Evolutionary conservation across 164 flowering plant species (phyloP), one percentile per base, ranked within the genome.

Genomic region (Sedum album): DNA sequence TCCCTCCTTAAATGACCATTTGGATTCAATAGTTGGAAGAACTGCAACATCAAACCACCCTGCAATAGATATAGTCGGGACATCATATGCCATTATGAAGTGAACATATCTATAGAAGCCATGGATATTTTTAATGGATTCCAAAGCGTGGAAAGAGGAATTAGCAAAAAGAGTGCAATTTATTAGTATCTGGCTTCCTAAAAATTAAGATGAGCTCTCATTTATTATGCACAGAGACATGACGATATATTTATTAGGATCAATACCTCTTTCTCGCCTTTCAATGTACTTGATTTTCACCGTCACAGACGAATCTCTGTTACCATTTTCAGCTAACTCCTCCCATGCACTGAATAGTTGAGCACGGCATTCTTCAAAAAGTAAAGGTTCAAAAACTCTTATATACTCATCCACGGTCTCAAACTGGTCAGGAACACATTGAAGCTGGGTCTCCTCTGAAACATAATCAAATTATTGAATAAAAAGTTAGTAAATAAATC

Each of bases 341-440:
- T 94, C 99, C 99, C 96, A 94, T 0, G 93, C 85, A 73, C 96
- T 91, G 79, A 86, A 85, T 42, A 90, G 83, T 66, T 94, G 99
- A 51, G 97, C 99, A 20, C 96, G 90, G 73, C 99, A 94, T 77
- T 94, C 99, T 79, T 94, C 99, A 86, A 94, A 94, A 70, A 94
- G 92, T 69, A 94, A 74, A 74, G 99, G 99, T 78, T 94, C 99
- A 84, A 94, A 94, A 6, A 91, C 99, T 77, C 90, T 77, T 4
- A 90, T 79, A 79, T 94, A 94, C 76, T 94, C 97, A 71, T 94
- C 99, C 8, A 86, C 90, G 68, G 99, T 91, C 70, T 88, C 99
- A 81, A 94, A 94, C 67, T 73, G 82, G 28, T 88, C 96, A 72
- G 99, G 99, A 70, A 94, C 97, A 74, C 90, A 78, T 69, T 94